Base-by-base conservation (phyloP, 257 asterid genomes). In the Echium plantagineum region DNA sequence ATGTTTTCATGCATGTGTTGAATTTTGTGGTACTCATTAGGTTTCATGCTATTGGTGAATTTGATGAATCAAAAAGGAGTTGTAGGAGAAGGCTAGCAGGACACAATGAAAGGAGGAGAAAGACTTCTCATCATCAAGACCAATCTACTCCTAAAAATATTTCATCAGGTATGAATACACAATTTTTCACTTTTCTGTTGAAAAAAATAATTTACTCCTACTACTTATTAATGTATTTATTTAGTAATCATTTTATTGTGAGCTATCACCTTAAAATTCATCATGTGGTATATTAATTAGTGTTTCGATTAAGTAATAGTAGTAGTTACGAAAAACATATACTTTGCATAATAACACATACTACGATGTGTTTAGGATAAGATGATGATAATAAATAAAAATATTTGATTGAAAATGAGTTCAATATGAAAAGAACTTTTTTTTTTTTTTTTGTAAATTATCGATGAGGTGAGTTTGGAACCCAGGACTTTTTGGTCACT, bases 81-180 rank as follows among this genome's bases (percentile, higher is more conserved):
- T 82, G 95, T 21, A 62, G 94, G 35, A 73, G 90, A 81, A 80
- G 90, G 69, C 66, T 86, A 67, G 95, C 94, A 1, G 95, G 95
- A 5, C 95, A 86, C 53, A 86, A 82, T 20, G 78, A 80, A 70
- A 70, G 88, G 55, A 80, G 95, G 57, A 73, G 94, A 75, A 86
- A 84, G 83, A 74, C 63, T 66, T 81, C 82, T 64, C 86, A n/a
- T n/a, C n/a, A n/a, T n/a, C n/a, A 79, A 54, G 75, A 74, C 15
- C 84, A 74, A 6, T 66, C 72, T 52, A 56, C 70, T 52, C 61
- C 75, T 15, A 72, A 59, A 61, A 82, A 42, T 67, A 72, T 69
- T 2, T 64, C 71, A 62, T 89, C 71, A 61, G 85, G 91, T 80
- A 35, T 35, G 0, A 35, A 35, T 3, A 15, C 55, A 1, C 30